Evolutionary conservation across 495 filamentous ascomycete species (phyloP), one percentile per base, ranked within the genome.

Genomic region (Penicillium canariense): DNA sequence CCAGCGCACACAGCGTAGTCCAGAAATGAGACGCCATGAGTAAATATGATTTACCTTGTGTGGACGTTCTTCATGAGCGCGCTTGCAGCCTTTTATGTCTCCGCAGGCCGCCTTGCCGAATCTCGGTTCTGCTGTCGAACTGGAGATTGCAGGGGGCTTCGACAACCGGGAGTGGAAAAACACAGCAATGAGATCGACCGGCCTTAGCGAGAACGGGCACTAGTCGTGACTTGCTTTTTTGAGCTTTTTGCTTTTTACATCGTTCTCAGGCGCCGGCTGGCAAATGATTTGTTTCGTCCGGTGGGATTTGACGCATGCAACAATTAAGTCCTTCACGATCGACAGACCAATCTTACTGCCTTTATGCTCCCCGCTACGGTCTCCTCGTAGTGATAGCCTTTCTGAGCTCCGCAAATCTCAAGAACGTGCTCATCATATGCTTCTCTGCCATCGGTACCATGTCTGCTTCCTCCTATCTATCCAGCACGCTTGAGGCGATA

Each of bases 1-100:
- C 52, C 6, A 68, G 52, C 51, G 65, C 65, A 22, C 60, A 64
- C 3, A 68, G 63, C 56, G 63, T 56, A 56, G 56, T 56, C 52
- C 55, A 66, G 38, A 63, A 48, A 18, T 45, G 55, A 50, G 54
- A 54, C 48, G 65, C 54, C 59, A 68, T 66, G 50, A 42, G 9
- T 40, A 23, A 50, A 23, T 6, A 35, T 10, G 28, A 23, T 28
- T 34, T 12, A 7, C 12, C 34, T 42, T 20, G 23, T 15, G 25
- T 17, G 23, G 9, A 0, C 18, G 8, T n/a, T 22, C 30, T 54
- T 51, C 38, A 36, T 46, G 22, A 15, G 47, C 28, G 30, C 12
- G 1, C 6, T 45, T 25, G 9, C 28, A n/a, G 30, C 18, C n/a
- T 51, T 56, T 56, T 56, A 56, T 56, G 40, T 32, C 10, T 17